Conservation (phyloP, 2,329 filamentous ascomycete species). For the Neopestalotiopsis rosae region DNA sequence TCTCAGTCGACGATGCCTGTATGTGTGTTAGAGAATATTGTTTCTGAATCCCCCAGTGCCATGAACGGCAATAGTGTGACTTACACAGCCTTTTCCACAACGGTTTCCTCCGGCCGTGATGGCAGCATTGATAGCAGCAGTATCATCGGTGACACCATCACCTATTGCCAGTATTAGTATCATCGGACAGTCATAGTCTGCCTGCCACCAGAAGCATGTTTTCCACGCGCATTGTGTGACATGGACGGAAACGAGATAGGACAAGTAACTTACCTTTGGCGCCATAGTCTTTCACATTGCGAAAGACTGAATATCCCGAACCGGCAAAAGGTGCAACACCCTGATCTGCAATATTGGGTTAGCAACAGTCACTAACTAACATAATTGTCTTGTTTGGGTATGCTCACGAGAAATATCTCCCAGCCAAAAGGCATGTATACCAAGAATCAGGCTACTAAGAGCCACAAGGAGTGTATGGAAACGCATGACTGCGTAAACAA, state of each 20-base stretch:
- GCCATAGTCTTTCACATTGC: constrained; percentile 54
- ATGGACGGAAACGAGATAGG: not conserved
- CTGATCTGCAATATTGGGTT: constrained; percentile 37
- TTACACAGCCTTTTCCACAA: constrained; percentile 48
- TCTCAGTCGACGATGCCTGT: constrained; percentile 44
- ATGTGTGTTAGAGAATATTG: constrained; percentile 18
- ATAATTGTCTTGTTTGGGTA: too few species aligned
- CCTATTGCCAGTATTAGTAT: constrained; percentile 31
- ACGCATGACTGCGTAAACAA: constrained; percentile 29
- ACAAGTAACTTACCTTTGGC: constrained; percentile 42
- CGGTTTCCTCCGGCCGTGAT: constrained; percentile 45
- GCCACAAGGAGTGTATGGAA: constrained; percentile 35
- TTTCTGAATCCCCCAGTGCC: not conserved
- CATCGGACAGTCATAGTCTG: not conserved
- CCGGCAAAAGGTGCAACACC: constrained; percentile 48
- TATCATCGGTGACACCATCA: constrained; percentile 52
- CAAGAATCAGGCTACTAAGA: constrained; percentile 34
- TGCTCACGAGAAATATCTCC: constrained; percentile 33
- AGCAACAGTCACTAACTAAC: not conserved
- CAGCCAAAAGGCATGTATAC: constrained; percentile 39
- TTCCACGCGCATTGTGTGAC: not conserved
- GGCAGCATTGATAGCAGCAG: constrained; percentile 50
- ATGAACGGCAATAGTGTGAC: constrained; percentile 19
- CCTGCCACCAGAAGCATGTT: not conserved
- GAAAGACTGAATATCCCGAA: constrained; percentile 48